phyloP scores from a whole-genome alignment of 768 basidiomycete genomes.

The Lactarius vividus region DNA sequence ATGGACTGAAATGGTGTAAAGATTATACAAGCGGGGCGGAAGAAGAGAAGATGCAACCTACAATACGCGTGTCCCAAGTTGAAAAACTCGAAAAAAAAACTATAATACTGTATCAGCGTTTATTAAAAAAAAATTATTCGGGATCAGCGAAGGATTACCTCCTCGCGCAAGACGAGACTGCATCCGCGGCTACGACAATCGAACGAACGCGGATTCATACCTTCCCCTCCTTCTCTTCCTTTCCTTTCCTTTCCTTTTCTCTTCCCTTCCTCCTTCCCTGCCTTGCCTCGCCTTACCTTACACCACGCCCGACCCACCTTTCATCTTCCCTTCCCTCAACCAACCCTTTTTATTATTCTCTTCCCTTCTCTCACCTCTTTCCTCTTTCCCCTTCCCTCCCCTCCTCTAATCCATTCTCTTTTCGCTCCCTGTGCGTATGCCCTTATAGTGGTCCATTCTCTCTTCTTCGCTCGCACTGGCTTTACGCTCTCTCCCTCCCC shows the following conservation, averaged over 20 bases:
- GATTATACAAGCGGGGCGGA: neutral
- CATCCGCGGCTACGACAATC: conserved; percentile 19
- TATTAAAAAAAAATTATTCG: conserved; percentile 4
- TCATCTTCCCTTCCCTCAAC: neutral
- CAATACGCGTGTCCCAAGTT: neutral
- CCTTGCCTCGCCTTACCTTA: conserved; percentile 30
- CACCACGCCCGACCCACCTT: conserved; percentile 29
- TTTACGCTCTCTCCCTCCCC: conserved; percentile 40
- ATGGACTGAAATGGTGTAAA: conserved; percentile 2
- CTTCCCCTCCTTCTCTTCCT: neutral
- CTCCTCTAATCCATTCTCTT: conserved; percentile 38
- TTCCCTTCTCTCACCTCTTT: neutral
- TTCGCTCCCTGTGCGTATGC: conserved; percentile 28
- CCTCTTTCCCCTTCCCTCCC: conserved; percentile 27
- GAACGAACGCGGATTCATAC: conserved; percentile 3
- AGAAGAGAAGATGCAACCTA: neutral
- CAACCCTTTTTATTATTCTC: neutral
- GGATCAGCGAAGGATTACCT: conserved; percentile 17
- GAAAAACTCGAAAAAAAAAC: neutral
- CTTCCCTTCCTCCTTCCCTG: conserved; percentile 20
- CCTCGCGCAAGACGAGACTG: neutral
- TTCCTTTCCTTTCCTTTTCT: neutral
- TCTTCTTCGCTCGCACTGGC: conserved; percentile 38
- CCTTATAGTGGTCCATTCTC: conserved; percentile 36
- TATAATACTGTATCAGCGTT: neutral